These are phyloP conservation scores for Phylloboletellus chloephorus DNA, from an alignment of 1,284 basidiomycete genomes.

Conservation along the genomic window DNA sequence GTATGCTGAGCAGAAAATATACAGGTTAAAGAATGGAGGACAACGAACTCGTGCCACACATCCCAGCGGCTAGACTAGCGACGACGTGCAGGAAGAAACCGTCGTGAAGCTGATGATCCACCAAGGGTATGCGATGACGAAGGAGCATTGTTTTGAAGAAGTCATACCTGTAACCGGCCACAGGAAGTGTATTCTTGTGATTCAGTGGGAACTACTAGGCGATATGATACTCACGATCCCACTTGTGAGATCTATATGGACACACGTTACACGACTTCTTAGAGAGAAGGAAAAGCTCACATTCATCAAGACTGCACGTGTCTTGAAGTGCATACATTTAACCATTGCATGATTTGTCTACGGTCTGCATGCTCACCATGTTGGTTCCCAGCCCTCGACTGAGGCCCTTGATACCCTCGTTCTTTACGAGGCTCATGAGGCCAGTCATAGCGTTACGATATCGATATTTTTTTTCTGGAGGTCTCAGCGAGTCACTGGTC, in stretches of 20 bases:
- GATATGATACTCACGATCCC: constrained; percentile 62
- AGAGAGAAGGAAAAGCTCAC: constrained; percentile 35
- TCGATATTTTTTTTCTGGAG: constrained; percentile 66
- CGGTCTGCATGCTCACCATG: constrained; percentile 43
- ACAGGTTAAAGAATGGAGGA: background rate
- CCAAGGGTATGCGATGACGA: constrained; percentile 45
- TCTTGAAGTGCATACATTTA: constrained; percentile 34
- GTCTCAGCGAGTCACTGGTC: constrained; percentile 79
- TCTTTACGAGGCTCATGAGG: constrained; percentile 54
- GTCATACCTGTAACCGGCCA: constrained; percentile 61
- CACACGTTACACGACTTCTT: constrained; percentile 9
- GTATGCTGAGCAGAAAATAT: constrained; percentile 9
- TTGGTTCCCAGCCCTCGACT: constrained; percentile 79
- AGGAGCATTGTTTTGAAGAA: constrained; percentile 74
- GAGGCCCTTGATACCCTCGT: constrained; percentile 70
- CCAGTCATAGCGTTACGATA: constrained; percentile 77
- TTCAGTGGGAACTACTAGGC: constrained; percentile 1
- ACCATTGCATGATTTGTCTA: background rate
- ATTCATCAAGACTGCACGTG: constrained; percentile 83
- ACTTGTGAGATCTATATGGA: constrained; percentile 68
- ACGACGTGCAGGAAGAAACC: constrained; percentile 60
- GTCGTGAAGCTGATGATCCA: constrained; percentile 69
- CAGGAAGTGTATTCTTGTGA: constrained; percentile 4
- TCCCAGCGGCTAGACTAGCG: constrained; percentile 67
- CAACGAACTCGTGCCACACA: constrained; percentile 77